Conservation (phyloP, 768 basidiomycete genomes). For the Termitomyces sp. region DNA sequence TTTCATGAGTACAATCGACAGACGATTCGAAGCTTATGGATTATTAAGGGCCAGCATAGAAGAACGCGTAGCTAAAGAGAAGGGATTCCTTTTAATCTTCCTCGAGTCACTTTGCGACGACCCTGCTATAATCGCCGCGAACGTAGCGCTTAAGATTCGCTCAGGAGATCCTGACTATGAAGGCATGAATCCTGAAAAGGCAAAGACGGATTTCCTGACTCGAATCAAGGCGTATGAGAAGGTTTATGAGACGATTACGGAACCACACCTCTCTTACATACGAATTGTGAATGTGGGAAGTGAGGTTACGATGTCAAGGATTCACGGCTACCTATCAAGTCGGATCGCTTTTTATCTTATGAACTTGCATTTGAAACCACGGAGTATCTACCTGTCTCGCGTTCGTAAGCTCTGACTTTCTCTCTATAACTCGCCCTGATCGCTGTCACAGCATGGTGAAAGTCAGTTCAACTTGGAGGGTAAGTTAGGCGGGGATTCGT, state of each 20-base stretch:
- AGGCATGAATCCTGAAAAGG: slow-evolving; percentile 78
- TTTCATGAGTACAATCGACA: background rate
- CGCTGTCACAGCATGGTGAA: slow-evolving; percentile 79
- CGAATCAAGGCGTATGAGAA: slow-evolving; percentile 93
- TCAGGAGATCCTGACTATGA: slow-evolving; percentile 99
- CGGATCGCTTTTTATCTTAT: slow-evolving; percentile 98
- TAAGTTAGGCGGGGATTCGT: slow-evolving; percentile 96
- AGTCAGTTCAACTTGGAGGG: slow-evolving; percentile 96
- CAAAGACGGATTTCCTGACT: slow-evolving; percentile 84
- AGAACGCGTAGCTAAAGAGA: slow-evolving; percentile 80
- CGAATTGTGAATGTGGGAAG: slow-evolving; percentile 92
- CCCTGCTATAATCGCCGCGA: slow-evolving; percentile 90
- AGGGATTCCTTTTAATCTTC: slow-evolving; percentile 85
- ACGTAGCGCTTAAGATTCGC: slow-evolving; percentile 92
- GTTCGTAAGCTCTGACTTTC: slow-evolving; percentile 45
- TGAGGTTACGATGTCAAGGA: slow-evolving; percentile 80
- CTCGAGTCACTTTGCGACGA: slow-evolving; percentile 95
- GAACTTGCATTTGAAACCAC: slow-evolving; percentile 95
- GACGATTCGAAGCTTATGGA: background rate
- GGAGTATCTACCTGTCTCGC: slow-evolving; percentile 94
- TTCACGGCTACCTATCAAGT: slow-evolving; percentile 94
- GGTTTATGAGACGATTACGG: slow-evolving; percentile 93
- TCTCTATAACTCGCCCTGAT: slow-evolving; percentile 3
- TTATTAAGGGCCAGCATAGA: slow-evolving; percentile 74
- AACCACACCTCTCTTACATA: slow-evolving; percentile 86